Base-by-base conservation (phyloP, 2,329 filamentous ascomycete species). In the Furcasterigmium sp. region DNA sequence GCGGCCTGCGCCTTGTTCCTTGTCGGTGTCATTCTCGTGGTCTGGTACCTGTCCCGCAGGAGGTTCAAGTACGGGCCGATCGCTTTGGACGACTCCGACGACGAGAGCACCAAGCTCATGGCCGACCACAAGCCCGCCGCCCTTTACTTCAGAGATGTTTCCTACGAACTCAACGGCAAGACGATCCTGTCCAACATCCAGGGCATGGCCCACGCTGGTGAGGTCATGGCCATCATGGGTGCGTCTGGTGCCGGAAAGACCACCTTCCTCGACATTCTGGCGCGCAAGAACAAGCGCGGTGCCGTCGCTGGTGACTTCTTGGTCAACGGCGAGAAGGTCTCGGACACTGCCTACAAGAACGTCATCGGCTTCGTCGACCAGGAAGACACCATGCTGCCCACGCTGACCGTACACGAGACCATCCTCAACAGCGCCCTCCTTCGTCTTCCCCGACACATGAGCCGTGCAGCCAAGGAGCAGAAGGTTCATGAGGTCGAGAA, bases 341-440 rank as follows among this genome's bases (percentile, higher is more conserved):
- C 73, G 25, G 88, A 96, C 60, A 64, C 78, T 23, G 88, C 96
- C 49, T 98, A 93, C 68, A 88, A 87, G 59, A 91, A 82, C 48
- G 89, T 97, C 41, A 85, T 96, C 51, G 93, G 94, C 18, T 98
- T 97, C 55, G 93, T 98, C 32, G 93, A 98, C 55, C 93, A 98
- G 67, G 93, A 98, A 59, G 93, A 98, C 59, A 95, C 91, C 5
- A 91, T 98, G 83, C 75, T 98, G 35, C 85, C 93, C 0, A 98
- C 93, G 1, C 72, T 98, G 53, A 98, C 93, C 0, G 93, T 98
- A 8, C 93, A 98, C 62, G 93, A 98, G 65, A 98, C 93, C 0
- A 98, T 98, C 48, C 73, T 96, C 50, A 96, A 87, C 54, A 97
- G 91, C 56, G 93, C 93, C 20, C 71, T 97, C 15, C 78, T 98